Percentiles rank a stretch among this genome's conserved stretches.
Evolutionary conservation across 352 stramenopile genomes (phyloP).

Genomic region (Phytophthora sansomeana): DNA sequence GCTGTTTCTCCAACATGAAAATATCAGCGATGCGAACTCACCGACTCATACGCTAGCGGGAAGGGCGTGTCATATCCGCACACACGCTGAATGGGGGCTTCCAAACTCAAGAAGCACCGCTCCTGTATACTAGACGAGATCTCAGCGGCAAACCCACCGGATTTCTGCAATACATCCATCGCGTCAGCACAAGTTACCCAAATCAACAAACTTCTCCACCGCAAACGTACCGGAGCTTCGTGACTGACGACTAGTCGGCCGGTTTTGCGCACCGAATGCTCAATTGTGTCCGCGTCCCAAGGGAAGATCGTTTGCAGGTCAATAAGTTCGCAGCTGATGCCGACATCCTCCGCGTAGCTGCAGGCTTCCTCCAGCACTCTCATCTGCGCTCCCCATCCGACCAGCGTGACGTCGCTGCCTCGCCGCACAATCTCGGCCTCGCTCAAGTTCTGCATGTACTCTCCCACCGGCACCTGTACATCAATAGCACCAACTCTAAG

Average conservation of each 20-base stretch:
- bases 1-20: not conserved
- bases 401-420: slow-evolving; percentile 95
- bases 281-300: slow-evolving; percentile 96
- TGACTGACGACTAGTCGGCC: slow-evolving; percentile 97
- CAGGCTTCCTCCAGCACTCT: slow-evolving; percentile 85
- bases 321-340: slow-evolving; percentile 97
- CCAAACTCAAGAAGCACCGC: slow-evolving; percentile 96
- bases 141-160: slow-evolving; percentile 96
- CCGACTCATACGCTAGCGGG: slow-evolving; percentile 96
- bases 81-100: slow-evolving; percentile 95
- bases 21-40: slow-evolving; percentile 18
- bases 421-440: slow-evolving; percentile 94
- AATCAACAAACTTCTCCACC: not conserved
- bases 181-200: slow-evolving; percentile 2
- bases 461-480: slow-evolving; percentile 89
- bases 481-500: slow-evolving; percentile 9
- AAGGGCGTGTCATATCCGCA: slow-evolving; percentile 98
- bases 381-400: slow-evolving; percentile 95
- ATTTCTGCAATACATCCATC: slow-evolving; percentile 56
- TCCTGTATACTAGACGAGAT: slow-evolving; percentile 95
- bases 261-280: slow-evolving; percentile 97
- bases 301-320: slow-evolving; percentile 98
- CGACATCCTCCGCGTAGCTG: slow-evolving; percentile 90
- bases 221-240: slow-evolving; percentile 92
- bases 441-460: slow-evolving; percentile 95